A percentile compares a stretch with the other conserved stretches of the same genome.
These are phyloP conservation scores for Candida stauntonica DNA, from an alignment of 805 yeast species.

Conservation along the genomic window DNA sequence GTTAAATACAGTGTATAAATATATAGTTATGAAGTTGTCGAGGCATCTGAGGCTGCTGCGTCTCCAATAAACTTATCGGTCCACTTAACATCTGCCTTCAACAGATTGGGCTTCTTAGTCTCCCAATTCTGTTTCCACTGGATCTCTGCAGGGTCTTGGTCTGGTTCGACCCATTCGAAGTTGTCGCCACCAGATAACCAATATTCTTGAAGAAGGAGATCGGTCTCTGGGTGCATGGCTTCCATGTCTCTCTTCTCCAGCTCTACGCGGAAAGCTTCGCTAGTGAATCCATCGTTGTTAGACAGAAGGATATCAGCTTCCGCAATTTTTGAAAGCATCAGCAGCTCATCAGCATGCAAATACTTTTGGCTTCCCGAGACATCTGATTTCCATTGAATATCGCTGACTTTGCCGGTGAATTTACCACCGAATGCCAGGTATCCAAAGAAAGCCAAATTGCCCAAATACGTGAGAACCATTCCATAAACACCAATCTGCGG, in stretches of 20 bases:
- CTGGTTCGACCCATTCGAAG: conserved; percentile 87
- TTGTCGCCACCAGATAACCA: conserved; percentile 88
- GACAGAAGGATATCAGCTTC: conserved; percentile 47
- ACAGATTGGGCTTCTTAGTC: conserved; percentile 13
- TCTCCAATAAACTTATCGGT: conserved; percentile 17
- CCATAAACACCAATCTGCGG: conserved; percentile 34
- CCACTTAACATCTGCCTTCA: conserved; percentile 19
- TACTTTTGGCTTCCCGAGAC: conserved; percentile 62
- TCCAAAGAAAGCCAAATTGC: conserved; percentile 44
- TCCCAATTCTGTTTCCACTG: conserved; percentile 16
- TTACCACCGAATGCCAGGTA: conserved; percentile 45
- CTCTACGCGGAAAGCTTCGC: conserved; percentile 12
- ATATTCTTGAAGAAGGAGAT: conserved; percentile 68
- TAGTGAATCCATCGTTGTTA: conserved; percentile 20
- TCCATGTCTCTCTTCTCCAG: conserved; percentile 10
- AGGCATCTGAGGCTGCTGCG: neutral
- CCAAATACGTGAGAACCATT: conserved; percentile 45
- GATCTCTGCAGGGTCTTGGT: conserved; percentile 79
- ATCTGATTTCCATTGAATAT: conserved; percentile 59
- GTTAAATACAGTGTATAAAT: too few relatives aligned
- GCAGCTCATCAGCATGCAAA: conserved; percentile 61
- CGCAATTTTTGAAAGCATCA: conserved; percentile 58
- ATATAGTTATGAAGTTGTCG: too few relatives aligned
- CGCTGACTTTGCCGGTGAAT: conserved; percentile 49
- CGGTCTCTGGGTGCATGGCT: conserved; percentile 51